These are phyloP conservation scores for Heterobasidion parviporum DNA, from an alignment of 1,284 basidiomycete species.

Conservation along the genomic window DNA sequence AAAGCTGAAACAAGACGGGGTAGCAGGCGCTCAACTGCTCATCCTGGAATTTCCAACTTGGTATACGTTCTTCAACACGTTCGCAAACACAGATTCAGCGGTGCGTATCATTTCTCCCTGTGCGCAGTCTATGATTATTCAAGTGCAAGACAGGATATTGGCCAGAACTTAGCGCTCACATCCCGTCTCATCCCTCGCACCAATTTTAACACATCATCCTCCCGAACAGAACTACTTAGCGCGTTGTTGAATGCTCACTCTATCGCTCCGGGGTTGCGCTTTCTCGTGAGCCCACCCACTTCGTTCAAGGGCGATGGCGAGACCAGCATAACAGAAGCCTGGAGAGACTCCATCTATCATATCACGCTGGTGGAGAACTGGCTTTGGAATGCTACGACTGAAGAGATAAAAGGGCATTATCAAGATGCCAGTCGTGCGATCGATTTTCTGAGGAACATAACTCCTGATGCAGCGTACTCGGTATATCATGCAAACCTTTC, in stretches of 20 bases:
- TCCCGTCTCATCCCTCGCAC: constrained; percentile 34
- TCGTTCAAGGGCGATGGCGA: constrained; percentile 13
- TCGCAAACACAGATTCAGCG: constrained; percentile 18
- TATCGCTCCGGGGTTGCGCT: constrained; percentile 12
- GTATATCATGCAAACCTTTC: neutral
- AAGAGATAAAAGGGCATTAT: constrained; percentile 13
- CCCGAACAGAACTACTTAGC: constrained; percentile 23
- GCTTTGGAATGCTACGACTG: constrained; percentile 17
- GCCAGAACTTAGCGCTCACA: constrained; percentile 28
- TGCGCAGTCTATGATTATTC: constrained; percentile 8
- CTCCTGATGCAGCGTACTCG: constrained; percentile 13
- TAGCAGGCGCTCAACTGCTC: constrained; percentile 18
- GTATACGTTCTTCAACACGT: constrained; percentile 30
- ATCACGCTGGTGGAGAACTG: constrained; percentile 15
- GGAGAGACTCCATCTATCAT: constrained; percentile 18
- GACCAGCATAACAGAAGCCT: constrained; percentile 19
- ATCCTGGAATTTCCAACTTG: constrained; percentile 28
- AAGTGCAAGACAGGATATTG: constrained; percentile 18
- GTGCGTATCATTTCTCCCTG: constrained; percentile 14
- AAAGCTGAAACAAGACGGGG: constrained; percentile 18
- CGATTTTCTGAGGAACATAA: constrained; percentile 14
- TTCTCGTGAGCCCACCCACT: constrained; percentile 18
- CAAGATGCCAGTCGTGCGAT: constrained; percentile 12
- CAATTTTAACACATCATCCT: constrained; percentile 23
- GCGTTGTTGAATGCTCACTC: constrained; percentile 25